These are phyloP conservation scores for Microsporum canis DNA, from an alignment of 2,329 filamentous ascomycete species.

Conservation along the genomic window DNA sequence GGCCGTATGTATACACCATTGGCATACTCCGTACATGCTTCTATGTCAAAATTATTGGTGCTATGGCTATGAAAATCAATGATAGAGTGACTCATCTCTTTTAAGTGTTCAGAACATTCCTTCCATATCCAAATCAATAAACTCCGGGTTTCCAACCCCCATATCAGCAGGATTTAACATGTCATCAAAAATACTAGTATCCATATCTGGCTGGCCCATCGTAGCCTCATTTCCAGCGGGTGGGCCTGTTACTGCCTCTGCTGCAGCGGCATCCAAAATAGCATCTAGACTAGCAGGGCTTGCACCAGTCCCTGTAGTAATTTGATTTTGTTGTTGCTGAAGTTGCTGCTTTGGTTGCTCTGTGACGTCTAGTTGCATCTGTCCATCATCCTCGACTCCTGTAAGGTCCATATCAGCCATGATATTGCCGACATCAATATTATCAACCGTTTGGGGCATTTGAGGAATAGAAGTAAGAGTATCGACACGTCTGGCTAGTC, in stretches of 20 bases:
- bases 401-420: slow-evolving; percentile 35
- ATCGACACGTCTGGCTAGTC: slow-evolving; percentile 36
- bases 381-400: slow-evolving; percentile 7
- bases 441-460: slow-evolving; percentile 23
- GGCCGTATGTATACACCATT: too few species aligned
- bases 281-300: slow-evolving; percentile 28
- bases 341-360: slow-evolving; percentile 7
- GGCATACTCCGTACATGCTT: neutral
- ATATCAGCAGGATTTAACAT: slow-evolving; percentile 35
- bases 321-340: neutral
- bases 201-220: slow-evolving; percentile 10
- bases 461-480: slow-evolving; percentile 27
- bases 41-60: neutral
- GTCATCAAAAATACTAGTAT: slow-evolving; percentile 30
- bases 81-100: too few species aligned
- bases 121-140: slow-evolving; percentile 36
- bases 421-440: slow-evolving; percentile 33
- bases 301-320: slow-evolving; percentile 12
- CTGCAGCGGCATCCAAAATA: slow-evolving; percentile 31
- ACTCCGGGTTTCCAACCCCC: slow-evolving; percentile 34
- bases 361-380: slow-evolving; percentile 1
- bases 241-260: slow-evolving; percentile 25
- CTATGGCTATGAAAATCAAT: too few species aligned
- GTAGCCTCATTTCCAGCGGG: slow-evolving; percentile 14
- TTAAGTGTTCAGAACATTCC: slow-evolving; percentile 27